Evolutionary conservation across 139 green algal species (phyloP).

Genomic region (Haematococcus lacustris): DNA sequence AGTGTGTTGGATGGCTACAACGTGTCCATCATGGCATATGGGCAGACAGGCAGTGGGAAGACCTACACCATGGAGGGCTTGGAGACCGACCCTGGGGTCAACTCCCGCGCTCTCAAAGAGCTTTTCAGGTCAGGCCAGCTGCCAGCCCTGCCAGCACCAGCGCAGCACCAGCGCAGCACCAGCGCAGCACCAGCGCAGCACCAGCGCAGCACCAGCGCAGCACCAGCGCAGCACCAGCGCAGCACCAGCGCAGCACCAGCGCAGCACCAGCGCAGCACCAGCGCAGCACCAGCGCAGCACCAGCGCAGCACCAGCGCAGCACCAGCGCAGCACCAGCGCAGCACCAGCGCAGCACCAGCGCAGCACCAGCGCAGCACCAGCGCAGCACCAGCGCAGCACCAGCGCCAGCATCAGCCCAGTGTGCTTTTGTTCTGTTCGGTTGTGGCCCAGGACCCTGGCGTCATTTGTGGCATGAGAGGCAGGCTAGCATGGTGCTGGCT

Average conservation of each 20-base stretch:
- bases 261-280: no score
- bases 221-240: no score
- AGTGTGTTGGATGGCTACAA: constrained; percentile 68
- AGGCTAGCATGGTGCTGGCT: no score
- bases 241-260: no score
- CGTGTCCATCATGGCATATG: constrained; percentile 74
- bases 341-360: no score
- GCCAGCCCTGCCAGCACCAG: background rate
- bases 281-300: no score
- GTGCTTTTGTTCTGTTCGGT: background rate
- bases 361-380: background rate
- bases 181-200: background rate
- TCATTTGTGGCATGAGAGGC: no score
- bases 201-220: background rate
- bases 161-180: background rate
- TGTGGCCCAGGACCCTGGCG: no score
- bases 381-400: background rate
- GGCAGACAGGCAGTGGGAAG: constrained; percentile 68
- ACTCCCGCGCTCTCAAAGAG: constrained; percentile 70
- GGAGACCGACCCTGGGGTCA: constrained; percentile 59
- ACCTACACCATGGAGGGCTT: constrained; percentile 66
- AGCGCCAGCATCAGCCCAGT: background rate
- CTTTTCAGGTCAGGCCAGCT: constrained; percentile 51
- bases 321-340: no score
- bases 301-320: no score